phyloP scores from a whole-genome alignment of 1,284 basidiomycete species.

The Anthracocystis walkeri region DNA sequence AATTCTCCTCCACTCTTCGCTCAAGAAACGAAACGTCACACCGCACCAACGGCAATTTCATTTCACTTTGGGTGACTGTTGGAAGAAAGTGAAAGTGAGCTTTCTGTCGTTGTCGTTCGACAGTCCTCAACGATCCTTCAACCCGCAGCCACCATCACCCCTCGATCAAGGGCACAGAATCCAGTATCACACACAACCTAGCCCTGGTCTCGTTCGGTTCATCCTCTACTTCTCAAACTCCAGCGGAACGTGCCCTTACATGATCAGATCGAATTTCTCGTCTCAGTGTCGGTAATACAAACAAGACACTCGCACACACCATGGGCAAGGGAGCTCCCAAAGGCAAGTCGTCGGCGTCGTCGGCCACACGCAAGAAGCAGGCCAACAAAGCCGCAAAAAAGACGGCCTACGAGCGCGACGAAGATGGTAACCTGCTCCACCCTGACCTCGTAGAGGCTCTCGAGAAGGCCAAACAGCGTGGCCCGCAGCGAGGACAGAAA shows the following conservation, averaged over 20 bases:
- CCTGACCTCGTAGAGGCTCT: slow-evolving; percentile 32
- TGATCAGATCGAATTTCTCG: background rate
- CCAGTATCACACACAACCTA: background rate
- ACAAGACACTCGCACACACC: background rate
- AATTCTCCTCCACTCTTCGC: slow-evolving; percentile 21
- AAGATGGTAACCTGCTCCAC: slow-evolving; percentile 40
- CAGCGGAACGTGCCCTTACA: background rate
- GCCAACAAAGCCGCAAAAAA: slow-evolving; percentile 63
- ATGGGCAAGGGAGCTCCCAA: slow-evolving; percentile 52
- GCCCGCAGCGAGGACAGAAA: slow-evolving; percentile 57
- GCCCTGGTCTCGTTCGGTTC: no score
- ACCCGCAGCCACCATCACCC: background rate
- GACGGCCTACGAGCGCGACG: slow-evolving; percentile 48
- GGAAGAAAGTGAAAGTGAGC: background rate
- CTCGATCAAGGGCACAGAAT: background rate
- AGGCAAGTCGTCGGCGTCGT: slow-evolving; percentile 67
- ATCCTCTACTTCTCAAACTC: background rate
- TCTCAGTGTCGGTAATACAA: background rate
- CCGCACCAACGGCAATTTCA: slow-evolving; percentile 6
- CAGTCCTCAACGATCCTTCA: background rate
- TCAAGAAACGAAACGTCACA: slow-evolving; percentile 17
- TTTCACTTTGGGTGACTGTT: background rate
- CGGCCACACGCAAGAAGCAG: slow-evolving; percentile 68
- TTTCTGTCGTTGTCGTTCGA: no score
- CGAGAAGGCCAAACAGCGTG: slow-evolving; percentile 36